Base-by-base conservation (phyloP, 257 asterid genomes). In the Ophiorrhiza pumila region DNA sequence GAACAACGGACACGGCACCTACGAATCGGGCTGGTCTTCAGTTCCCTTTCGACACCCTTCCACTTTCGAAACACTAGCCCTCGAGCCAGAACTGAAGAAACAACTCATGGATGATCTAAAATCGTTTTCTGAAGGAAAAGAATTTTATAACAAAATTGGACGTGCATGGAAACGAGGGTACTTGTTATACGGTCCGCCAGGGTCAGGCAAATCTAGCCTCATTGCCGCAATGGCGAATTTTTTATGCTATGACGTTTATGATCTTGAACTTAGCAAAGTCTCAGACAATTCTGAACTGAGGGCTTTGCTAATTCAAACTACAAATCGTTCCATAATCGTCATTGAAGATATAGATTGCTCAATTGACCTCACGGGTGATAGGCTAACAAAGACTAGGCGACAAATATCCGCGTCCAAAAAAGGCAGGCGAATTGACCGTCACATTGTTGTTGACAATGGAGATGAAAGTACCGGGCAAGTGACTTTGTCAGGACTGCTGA, bases 121-220 rank as follows among this genome's bases (percentile, higher is more conserved):
- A 17, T 79, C 81, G 13, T 83, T 80, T 75, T 53, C 81, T 0
- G 76, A 83, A 53, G 85, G 85, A 7, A 84, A 74, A 42, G 85
- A 81, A 17, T 84, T 81, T 25, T 84, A 84, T 57, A 78, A 70
- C 37, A 76, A 59, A 13, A 72, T 68, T 7, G 94, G 91, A 5
- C 87, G 85, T 3, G 87, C 89, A 4, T 86, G 89, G 94, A 88
- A 88, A 32, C 79, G 94, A 34, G 91, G 93, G 5, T 88, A 88
- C 49, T 74, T 86, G 55, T 74, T 88, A 0, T 45, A 79, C 17
- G 91, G 93, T 0, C 93, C 91, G 14, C 89, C 94, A 0, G 91
- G 94, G 0, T 57, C 89, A 0, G 94, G 91, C 27, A 88, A 86
- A 53, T 88, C 91, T 3, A 84, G 91, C 29, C 84, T 84, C 34